Evolutionary conservation across 2,329 filamentous ascomycete genomes (phyloP), one percentile per base, ranked within the genome.

Genomic region (Chaetomium strumarium): DNA sequence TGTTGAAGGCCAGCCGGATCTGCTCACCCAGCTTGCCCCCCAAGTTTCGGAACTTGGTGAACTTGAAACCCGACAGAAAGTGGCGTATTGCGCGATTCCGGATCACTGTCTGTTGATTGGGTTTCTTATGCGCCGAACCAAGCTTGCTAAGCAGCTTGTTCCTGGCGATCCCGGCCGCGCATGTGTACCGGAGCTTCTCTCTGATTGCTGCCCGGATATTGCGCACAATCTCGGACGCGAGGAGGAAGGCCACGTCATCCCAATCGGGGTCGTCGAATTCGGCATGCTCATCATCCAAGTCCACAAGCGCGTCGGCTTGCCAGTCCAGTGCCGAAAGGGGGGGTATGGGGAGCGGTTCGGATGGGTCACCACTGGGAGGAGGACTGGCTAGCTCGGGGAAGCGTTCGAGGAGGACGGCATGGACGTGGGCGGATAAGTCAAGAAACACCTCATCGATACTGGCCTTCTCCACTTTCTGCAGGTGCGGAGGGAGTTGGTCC

Each of bases 71-170:
- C 9, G 80, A 80, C 39, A 99, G 73, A 64, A 99, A 99, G 40
- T 85, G 77, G 57, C 84, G 76, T 2, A 90, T 77, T 1, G 92
- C 92, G 43, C 90, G 83, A 65, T 89, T 92, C 20, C 93, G 85
- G 45, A 99, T 84, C n/a, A 97, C 82, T 0, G 92, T 97, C 70
- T 99, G 93, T 60, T 86, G 82, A 65, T 96, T 93, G 33, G 93
- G 93, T 68, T 99, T 99, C 71, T 90, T 91, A 72, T 91, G 84
- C 7, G 81, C 90, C 20, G 90, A 95, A 30, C 92, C 93, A 52
- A 99, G 74, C 72, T 99, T 99, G 56, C 91, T 90, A 55, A 99
- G 76, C 80, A 96, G 90, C 71, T 97, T 99, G 74, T 96, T 99
- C 58, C 80, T 81, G 30, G 90, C 87, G 58, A 99, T 76, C 7